These are phyloP conservation scores for maize (Zea mays) DNA, from an alignment of 176 grass and related monocot genomes.

Conservation along the genomic window Zm-B73-REFERENCE-NAM-5.0 NC_050105.1:91827501-91828000, in stretches of 20 bases:
- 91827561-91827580: not conserved
- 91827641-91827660: constrained; percentile 42
- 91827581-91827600: not conserved
- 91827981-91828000: too few relatives aligned
- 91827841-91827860: too few relatives aligned
- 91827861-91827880: too few relatives aligned
- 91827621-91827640: not conserved
- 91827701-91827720: constrained; percentile 85
- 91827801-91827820: too few relatives aligned
- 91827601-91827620: not conserved
- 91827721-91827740: constrained; percentile 81
- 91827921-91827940: too few relatives aligned
- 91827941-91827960: too few relatives aligned
- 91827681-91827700: constrained; percentile 84
- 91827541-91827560: constrained; percentile 88
- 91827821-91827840: not conserved
- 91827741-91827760: constrained; percentile 96
- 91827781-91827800: not conserved
- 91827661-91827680: constrained; percentile 98
- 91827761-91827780: not conserved
- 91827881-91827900: too few relatives aligned
- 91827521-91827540: constrained; percentile 88
- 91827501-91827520: constrained; percentile 97
- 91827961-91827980: too few relatives aligned
- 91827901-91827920: too few relatives aligned